Conservation (phyloP, 106 monocot genomes). For the Alisma plantagoaquatica region DNA sequence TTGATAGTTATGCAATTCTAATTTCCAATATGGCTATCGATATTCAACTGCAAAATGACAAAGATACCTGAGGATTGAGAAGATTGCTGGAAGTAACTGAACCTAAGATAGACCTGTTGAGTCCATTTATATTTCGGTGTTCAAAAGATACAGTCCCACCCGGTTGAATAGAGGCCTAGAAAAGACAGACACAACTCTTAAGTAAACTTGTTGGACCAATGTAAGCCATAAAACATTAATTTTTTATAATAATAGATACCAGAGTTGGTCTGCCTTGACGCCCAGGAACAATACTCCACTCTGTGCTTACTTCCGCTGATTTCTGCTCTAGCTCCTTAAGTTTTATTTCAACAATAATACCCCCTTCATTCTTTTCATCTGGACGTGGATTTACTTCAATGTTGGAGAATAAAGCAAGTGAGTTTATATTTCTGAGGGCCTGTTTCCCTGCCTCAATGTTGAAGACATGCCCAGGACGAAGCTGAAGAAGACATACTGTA, state of each 20-base stretch:
- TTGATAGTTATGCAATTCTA: no score
- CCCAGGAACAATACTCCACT: slow-evolving; percentile 91
- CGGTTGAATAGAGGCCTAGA: slow-evolving; percentile 92
- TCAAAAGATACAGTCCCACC: slow-evolving; percentile 93
- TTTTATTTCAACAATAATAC: slow-evolving; percentile 89
- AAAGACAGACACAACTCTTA: slow-evolving; percentile 3
- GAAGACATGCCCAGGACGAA: slow-evolving; percentile 78
- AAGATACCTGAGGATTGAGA: slow-evolving; percentile 75
- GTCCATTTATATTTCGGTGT: slow-evolving; percentile 87
- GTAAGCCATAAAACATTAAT: no score
- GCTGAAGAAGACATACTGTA: no score
- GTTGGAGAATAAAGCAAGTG: slow-evolving; percentile 85
- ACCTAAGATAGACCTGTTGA: slow-evolving; percentile 86
- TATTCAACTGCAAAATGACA: not conserved
- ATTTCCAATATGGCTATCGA: no score
- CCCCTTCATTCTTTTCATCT: slow-evolving; percentile 96
- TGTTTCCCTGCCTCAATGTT: slow-evolving; percentile 95
- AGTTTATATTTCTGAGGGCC: slow-evolving; percentile 87
- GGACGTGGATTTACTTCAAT: slow-evolving; percentile 90
- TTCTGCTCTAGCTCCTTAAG: slow-evolving; percentile 91
- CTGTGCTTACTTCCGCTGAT: slow-evolving; percentile 91
- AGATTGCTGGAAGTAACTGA: slow-evolving; percentile 93
- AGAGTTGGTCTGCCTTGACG: slow-evolving; percentile 77
- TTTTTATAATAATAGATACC: no score
- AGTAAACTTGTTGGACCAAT: no score